Percentiles rank a stretch among this genome's conserved stretches.
These are phyloP conservation scores for Carex arenaria DNA, from an alignment of 202 grass and related monocot genomes.

Conservation along the genomic window DNA sequence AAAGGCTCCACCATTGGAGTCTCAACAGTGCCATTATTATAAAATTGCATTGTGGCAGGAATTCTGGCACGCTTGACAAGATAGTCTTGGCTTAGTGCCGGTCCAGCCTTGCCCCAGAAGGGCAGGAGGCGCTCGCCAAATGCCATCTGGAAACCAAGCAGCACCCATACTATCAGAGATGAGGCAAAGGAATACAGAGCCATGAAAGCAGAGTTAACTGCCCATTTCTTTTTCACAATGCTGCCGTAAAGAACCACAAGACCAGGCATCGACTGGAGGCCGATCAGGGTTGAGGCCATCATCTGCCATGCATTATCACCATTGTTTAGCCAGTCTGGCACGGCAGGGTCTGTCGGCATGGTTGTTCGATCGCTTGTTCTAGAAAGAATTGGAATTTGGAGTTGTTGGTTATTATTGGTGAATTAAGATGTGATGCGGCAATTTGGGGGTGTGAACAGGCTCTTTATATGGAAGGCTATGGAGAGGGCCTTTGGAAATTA, in stretches of 20 bases:
- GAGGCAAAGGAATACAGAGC: slow-evolving; percentile 69
- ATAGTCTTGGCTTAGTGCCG: slow-evolving; percentile 37
- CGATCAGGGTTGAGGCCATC: slow-evolving; percentile 64
- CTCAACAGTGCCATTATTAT: neutral
- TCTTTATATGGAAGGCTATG: slow-evolving; percentile 5
- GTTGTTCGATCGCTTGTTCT: neutral
- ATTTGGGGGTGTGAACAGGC: neutral
- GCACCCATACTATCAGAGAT: slow-evolving; percentile 62
- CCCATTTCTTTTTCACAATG: slow-evolving; percentile 85
- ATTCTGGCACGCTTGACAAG: slow-evolving; percentile 36
- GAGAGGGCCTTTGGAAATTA: neutral
- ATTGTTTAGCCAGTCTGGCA: slow-evolving; percentile 49
- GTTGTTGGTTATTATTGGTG: slow-evolving; percentile 4
- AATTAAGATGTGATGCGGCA: slow-evolving; percentile 20
- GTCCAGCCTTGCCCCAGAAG: slow-evolving; percentile 61
- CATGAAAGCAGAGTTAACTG: slow-evolving; percentile 89
- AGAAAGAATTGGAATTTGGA: neutral
- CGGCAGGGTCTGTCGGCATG: neutral
- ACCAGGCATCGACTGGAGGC: slow-evolving; percentile 73
- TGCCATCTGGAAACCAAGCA: slow-evolving; percentile 60
- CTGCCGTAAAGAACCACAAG: slow-evolving; percentile 69
- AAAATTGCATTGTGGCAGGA: slow-evolving; percentile 31
- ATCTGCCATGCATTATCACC: slow-evolving; percentile 74
- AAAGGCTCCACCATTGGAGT: slow-evolving; percentile 30
- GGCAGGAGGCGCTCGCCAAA: slow-evolving; percentile 64